These are phyloP conservation scores for Dendrobium huoshanense DNA, from an alignment of 106 monocot genomes.

Conservation along the genomic window DNA sequence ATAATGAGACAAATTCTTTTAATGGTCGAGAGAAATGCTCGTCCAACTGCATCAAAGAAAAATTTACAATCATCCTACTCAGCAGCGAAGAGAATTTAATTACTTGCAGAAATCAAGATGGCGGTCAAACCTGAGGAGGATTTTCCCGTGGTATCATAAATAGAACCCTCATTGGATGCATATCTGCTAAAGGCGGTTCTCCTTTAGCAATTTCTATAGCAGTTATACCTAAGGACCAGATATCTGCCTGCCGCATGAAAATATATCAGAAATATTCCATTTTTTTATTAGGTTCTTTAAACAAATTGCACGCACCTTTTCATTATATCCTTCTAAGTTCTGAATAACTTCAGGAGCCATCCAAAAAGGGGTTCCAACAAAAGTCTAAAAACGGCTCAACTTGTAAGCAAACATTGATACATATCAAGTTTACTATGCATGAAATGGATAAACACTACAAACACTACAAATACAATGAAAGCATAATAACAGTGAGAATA, in stretches of 20 bases:
- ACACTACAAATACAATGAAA: not conserved
- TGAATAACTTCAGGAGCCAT: slow-evolving; percentile 99
- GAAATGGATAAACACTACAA: not conserved
- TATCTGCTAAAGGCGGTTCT: slow-evolving; percentile 94
- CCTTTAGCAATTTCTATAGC: slow-evolving; percentile 99
- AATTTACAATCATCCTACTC: not conserved
- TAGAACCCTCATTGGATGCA: slow-evolving; percentile 98
- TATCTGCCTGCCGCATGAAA: slow-evolving; percentile 81
- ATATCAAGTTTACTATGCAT: not conserved
- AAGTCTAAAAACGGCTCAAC: slow-evolving; percentile 55
- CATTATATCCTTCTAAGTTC: slow-evolving; percentile 94
- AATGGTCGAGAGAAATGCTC: slow-evolving; percentile 91
- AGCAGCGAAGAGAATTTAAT: not conserved
- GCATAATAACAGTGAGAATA: not conserved
- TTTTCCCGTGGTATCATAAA: slow-evolving; percentile 99
- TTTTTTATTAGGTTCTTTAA: not conserved
- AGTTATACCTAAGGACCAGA: slow-evolving; percentile 99
- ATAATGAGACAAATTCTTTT: slow-evolving; percentile 92
- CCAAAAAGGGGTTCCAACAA: slow-evolving; percentile 99
- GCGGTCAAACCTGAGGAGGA: slow-evolving; percentile 77
- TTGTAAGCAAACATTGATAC: slow-evolving; percentile 9
- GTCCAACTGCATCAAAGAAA: slow-evolving; percentile 60
- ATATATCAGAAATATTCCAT: slow-evolving; percentile 6
- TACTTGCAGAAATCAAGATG: not conserved
- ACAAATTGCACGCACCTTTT: slow-evolving; percentile 52